Conservation (phyloP, 257 asterid genomes). For the Solanum paucissectum region DNA sequence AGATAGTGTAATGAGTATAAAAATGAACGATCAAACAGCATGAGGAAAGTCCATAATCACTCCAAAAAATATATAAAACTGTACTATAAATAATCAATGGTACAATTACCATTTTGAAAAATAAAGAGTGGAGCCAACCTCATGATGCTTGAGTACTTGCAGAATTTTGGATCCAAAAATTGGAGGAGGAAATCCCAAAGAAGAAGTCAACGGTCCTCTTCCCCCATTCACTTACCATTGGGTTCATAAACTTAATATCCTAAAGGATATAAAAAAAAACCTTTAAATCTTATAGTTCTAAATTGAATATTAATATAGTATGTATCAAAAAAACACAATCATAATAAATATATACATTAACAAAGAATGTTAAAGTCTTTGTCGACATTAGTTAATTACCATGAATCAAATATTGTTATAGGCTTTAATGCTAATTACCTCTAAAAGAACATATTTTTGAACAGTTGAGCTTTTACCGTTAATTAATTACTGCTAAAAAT, state of each 20-base stretch:
- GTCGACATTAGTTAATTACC: too few species aligned
- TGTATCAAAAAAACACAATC: background rate
- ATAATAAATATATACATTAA: too few species aligned
- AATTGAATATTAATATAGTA: too few species aligned
- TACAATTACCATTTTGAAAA: background rate
- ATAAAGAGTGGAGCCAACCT: background rate
- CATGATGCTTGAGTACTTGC: background rate
- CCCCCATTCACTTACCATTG: background rate
- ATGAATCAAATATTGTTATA: too few species aligned
- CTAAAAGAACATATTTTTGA: too few species aligned
- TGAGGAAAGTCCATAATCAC: background rate
- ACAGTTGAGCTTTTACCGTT: rapidly evolving
- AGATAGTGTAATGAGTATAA: background rate
- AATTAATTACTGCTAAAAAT: too few species aligned
- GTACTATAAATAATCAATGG: background rate
- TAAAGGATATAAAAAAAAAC: too few species aligned
- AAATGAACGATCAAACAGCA: background rate
- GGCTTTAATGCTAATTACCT: too few species aligned
- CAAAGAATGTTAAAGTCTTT: too few species aligned
- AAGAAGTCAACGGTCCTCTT: background rate
- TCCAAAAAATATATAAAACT: too few species aligned
- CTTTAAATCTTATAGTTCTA: too few species aligned
- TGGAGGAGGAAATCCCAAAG: background rate
- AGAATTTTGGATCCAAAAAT: background rate
- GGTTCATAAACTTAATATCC: background rate